Conservation (phyloP, 306 rosid genomes). For the Senna siamea region DNA sequence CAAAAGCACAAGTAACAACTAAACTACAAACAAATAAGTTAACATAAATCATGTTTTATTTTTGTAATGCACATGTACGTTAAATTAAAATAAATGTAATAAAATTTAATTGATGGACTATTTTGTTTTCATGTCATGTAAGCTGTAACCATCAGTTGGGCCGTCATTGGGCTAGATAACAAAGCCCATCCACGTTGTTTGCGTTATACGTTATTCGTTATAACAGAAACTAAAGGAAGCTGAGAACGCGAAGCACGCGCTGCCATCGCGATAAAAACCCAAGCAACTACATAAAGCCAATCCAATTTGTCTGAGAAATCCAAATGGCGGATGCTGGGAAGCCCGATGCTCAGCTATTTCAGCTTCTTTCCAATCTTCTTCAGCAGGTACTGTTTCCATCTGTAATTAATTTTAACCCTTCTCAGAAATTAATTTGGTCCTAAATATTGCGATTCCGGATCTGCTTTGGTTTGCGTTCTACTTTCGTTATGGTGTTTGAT, state of each 20-base stretch:
- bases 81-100: no score
- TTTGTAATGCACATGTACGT: no score
- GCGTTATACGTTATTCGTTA: neutral
- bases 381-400: constrained; percentile 58
- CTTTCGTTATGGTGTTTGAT: neutral
- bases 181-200: no score
- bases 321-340: constrained; percentile 68
- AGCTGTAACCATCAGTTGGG: neutral
- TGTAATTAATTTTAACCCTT: neutral
- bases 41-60: no score
- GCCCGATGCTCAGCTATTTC: constrained; percentile 72
- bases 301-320: neutral
- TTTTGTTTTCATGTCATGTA: no score
- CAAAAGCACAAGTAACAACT: no score
- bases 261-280: neutral
- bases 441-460: neutral
- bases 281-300: neutral
- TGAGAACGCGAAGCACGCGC: constrained; percentile 10
- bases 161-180: neutral
- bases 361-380: constrained; percentile 81
- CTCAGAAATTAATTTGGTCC: neutral
- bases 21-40: no score
- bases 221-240: neutral
- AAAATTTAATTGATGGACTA: no score
- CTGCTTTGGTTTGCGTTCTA: neutral